A percentile compares a stretch with the other conserved stretches of the same genome.
Conservation (phyloP, 495 filamentous ascomycete species). For the Annulohypoxylon stygium region DNA sequence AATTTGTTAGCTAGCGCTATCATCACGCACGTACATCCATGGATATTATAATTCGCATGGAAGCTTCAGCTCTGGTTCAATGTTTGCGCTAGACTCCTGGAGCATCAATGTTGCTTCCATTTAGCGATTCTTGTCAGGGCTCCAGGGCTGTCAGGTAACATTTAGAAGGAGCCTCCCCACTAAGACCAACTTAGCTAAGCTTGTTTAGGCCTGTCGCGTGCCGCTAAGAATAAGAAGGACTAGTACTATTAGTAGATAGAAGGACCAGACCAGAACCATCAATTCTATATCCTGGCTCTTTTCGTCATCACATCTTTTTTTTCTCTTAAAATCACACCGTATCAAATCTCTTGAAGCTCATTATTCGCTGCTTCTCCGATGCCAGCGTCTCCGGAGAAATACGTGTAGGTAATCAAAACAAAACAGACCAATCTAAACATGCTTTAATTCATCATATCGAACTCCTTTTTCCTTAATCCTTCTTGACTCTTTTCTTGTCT, state of each 20-base stretch:
- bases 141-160: neutral
- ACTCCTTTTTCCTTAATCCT: conserved; percentile 6
- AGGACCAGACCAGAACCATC: neutral
- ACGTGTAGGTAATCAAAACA: conserved; percentile 37
- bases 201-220: conserved; percentile 9
- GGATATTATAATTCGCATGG: neutral
- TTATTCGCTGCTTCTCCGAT: conserved; percentile 30
- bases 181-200: neutral
- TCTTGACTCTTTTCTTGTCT: neutral
- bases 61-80: neutral
- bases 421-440: conserved; percentile 19
- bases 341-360: conserved; percentile 37
- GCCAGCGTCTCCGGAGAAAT: conserved; percentile 31
- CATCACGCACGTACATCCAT: neutral
- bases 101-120: neutral
- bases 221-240: neutral
- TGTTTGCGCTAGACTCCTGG: neutral
- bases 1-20: neutral
- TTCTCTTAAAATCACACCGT: conserved; percentile 32
- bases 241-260: neutral
- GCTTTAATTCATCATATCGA: conserved; percentile 21
- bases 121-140: neutral
- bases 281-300: conserved; percentile 8
- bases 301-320: conserved; percentile 39
- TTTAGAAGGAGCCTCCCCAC: neutral